Percentiles rank a stretch among this genome's conserved stretches.
phyloP scores from a whole-genome alignment of 2,329 filamentous ascomycete genomes.

The Endothia cerciana region DNA sequence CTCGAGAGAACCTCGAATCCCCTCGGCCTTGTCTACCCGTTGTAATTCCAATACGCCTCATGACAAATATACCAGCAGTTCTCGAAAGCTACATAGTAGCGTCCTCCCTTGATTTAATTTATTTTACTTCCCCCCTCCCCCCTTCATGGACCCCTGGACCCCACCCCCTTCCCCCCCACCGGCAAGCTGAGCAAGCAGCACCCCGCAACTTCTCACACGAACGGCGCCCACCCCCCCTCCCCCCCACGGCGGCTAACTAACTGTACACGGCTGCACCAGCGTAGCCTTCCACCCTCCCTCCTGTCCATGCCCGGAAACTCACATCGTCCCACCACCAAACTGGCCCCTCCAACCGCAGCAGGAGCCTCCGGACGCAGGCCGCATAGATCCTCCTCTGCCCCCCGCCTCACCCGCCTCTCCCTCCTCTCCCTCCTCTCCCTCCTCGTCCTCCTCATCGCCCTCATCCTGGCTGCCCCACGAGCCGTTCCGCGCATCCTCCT shows the following conservation, averaged over 20 bases:
- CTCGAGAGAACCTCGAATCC: too few species aligned
- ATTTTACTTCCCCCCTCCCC: too few species aligned
- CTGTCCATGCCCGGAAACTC: slow-evolving; percentile 16
- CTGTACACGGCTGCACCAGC: slow-evolving; percentile 16
- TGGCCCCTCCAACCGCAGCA: slow-evolving; percentile 42
- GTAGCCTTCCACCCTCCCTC: slow-evolving; percentile 16
- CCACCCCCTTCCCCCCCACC: too few species aligned
- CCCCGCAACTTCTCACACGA: slow-evolving; percentile 24
- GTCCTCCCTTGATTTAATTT: too few species aligned
- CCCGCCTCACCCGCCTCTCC: slow-evolving; percentile 55
- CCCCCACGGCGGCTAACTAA: too few species aligned
- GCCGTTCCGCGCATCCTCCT: slow-evolving; percentile 61
- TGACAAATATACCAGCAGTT: too few species aligned
- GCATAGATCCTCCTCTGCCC: slow-evolving; percentile 37
- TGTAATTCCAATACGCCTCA: too few species aligned
- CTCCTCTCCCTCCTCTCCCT: slow-evolving; percentile 61
- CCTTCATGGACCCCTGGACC: too few species aligned
- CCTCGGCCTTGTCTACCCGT: too few species aligned
- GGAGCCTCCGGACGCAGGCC: slow-evolving; percentile 29
- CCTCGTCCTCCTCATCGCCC: slow-evolving; percentile 57
- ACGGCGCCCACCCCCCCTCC: background rate
- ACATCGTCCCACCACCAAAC: slow-evolving; percentile 38
- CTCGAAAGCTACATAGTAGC: too few species aligned
- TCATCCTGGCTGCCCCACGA: slow-evolving; percentile 70
- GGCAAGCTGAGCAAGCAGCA: too few species aligned